Conservation (phyloP, 169 alveolate species). For the Blepharisma undulans region DNA sequence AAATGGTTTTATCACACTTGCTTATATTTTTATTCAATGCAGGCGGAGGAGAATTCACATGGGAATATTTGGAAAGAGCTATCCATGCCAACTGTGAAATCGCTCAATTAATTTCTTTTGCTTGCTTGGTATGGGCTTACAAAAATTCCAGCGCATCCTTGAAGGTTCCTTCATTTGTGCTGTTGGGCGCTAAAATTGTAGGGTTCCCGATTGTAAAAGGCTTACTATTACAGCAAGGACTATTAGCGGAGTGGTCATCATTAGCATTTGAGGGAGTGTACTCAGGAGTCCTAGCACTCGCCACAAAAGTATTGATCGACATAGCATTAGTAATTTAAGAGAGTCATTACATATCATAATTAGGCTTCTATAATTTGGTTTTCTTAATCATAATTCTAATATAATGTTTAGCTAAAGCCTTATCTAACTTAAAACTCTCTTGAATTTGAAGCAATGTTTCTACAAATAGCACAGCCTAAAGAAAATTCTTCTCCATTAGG, state of each 20-base stretch:
- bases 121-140: background rate
- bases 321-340: background rate
- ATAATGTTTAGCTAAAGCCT: background rate
- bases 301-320: background rate
- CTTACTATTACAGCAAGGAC: background rate
- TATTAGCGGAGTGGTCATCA: background rate
- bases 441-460: conserved; percentile 63
- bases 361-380: no score
- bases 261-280: background rate
- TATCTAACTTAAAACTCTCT: conserved; percentile 50
- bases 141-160: background rate
- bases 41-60: conserved; percentile 38
- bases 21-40: conserved; percentile 22
- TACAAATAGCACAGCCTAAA: conserved; percentile 85
- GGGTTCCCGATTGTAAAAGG: background rate
- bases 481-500: conserved; percentile 89
- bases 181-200: background rate
- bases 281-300: background rate
- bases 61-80: conserved; percentile 36
- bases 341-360: background rate
- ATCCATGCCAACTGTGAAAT: conserved; percentile 18
- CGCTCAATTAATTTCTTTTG: background rate
- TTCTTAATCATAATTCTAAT: background rate
- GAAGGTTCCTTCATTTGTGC: background rate
- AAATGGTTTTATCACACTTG: background rate